Base-by-base conservation (phyloP, 2,329 filamentous ascomycete species). In the Sporothrix brunneoviolacea region DNA sequence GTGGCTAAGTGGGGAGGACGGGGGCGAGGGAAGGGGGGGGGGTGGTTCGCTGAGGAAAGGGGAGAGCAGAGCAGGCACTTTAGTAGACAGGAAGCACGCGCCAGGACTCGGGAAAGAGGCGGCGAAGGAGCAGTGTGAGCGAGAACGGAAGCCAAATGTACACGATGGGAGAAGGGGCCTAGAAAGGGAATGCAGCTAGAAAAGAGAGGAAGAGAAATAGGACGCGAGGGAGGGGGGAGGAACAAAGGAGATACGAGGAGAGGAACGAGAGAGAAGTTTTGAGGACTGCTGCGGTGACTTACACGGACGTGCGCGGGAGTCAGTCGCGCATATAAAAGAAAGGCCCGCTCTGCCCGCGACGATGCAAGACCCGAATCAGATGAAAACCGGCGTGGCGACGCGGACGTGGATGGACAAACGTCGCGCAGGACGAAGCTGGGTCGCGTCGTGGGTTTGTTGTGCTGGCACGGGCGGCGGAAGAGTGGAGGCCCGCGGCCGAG, bases 1-100 rank as follows among this genome's bases (percentile, higher is more conserved):
- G 55, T 57, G 54, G 54, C 41, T 52, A 49, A 54, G 54, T 53
- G 54, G 54, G 52, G 55, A 57, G 45, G 42, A 28, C 22, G 44
- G 48, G 24, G 40, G 37, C 19, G 45, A 48, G 32, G 10, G 39
- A 42, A 35, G 33, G 32, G 39, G 46, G 43, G 37, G 42, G 43
- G 35, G 33, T 39, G 24, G 40, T 40, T 48, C 40, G 35, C 41
- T 47, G 37, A 43, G 24, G 10, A 30, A 21, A 30, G 32, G 33
- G 35, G 37, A 41, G 28, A 24, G 19, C n/a, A 22, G 30, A 30
- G 4, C 18, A 27, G 19, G 32, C 24, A 10, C 24, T 10, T 10
- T 5, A 10, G 24, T 6, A 5, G 24, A 5, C 5, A 28, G 10
- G 10, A 5, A 28, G 24, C 5, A 28, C 24, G 24, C 24, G 24